Evolutionary conservation across 371 early-diverging fungal genomes (phyloP), one percentile per base, ranked within the genome.

Genomic region (Apophysomyces elegans): DNA sequence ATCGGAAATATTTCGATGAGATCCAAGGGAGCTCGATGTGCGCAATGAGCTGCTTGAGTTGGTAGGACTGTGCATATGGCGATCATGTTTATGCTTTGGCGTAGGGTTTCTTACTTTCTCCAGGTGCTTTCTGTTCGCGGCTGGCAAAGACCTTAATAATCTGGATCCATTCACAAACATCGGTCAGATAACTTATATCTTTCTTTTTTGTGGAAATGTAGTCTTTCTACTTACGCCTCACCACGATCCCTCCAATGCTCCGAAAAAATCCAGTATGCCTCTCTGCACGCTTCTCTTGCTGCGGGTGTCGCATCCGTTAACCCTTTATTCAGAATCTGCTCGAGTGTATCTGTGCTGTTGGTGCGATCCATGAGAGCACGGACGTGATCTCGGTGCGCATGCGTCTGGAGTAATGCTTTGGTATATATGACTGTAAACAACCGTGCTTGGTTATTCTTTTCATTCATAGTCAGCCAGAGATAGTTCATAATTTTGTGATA

Each of bases 381-480:
- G 14, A 69, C 68, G 32, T 71, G 69, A 9, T 81, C 78, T 45
- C 70, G 69, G 35, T 64, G 70, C 5, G 76, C 77, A 64, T 83
- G 84, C 7, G 77, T 59, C 61, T 79, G 72, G n/a, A 80, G 38
- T 5, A 83, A 36, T 8, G 71, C 66, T 59, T 73, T 74, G 54
- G 66, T 63, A 62, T 80, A 83, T 1, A 63, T 64, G 39, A 79
- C 56, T 6, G 77, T 74, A 65, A 67, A 77, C 14, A 73, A 56
- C 50, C 84, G 75, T 26, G 70, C 74, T n/a, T 83, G 84, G 21
- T 66, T 73, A 63, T 80, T 83, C 63, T 83, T 83, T 39, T 83
- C 84, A 18, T 68, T 73, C 64, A 80, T 74, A 3, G 75, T 61
- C 21, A 74, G 36, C 63, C 62, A 65, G 4, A 83, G 58, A 66